These are phyloP conservation scores for Ustilaginoidea virens DNA, from an alignment of 2,329 filamentous ascomycete genomes.

Conservation along the genomic window DNA sequence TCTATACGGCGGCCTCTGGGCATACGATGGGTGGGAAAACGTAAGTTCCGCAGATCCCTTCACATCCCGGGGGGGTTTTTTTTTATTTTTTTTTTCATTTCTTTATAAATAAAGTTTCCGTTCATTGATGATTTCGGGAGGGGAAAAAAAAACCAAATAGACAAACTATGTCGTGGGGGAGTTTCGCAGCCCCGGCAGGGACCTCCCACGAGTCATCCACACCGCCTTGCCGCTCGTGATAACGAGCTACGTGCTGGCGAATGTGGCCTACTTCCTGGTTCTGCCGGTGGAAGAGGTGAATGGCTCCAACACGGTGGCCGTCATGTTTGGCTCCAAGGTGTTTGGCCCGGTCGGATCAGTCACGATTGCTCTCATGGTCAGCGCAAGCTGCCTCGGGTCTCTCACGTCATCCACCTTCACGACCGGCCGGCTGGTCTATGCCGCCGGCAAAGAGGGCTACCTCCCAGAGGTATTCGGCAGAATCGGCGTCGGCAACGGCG, in stretches of 20 bases:
- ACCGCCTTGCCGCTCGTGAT: conserved; percentile 94
- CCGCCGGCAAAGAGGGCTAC: conserved; percentile 88
- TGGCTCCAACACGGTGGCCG: conserved; percentile 84
- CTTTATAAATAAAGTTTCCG: too few species aligned
- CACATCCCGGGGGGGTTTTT: too few species aligned
- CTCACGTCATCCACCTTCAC: conserved; percentile 93
- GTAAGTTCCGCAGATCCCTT: conserved; percentile 32
- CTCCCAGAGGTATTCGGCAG: conserved; percentile 71
- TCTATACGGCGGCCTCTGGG: conserved; percentile 90
- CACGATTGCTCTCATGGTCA: conserved; percentile 75
- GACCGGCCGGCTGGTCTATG: conserved; percentile 80
- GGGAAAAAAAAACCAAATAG: too few species aligned
- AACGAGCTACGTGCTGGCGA: conserved; percentile 75
- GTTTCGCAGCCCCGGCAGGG: conserved; percentile 79
- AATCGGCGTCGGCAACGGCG: conserved; percentile 50
- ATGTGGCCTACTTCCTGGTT: conserved; percentile 88
- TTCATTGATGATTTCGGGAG: too few species aligned
- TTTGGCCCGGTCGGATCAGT: conserved; percentile 75
- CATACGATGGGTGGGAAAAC: conserved; percentile 98
- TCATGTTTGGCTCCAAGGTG: conserved; percentile 80
- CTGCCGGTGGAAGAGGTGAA: conserved; percentile 69
- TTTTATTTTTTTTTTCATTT: too few species aligned
- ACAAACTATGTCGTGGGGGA: conserved; percentile 97
- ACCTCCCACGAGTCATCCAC: conserved; percentile 89
- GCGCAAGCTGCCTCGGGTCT: conserved; percentile 83